Evolutionary conservation across 305 asterid species (phyloP).

Genomic region (Fraxinus nigra): DNA sequence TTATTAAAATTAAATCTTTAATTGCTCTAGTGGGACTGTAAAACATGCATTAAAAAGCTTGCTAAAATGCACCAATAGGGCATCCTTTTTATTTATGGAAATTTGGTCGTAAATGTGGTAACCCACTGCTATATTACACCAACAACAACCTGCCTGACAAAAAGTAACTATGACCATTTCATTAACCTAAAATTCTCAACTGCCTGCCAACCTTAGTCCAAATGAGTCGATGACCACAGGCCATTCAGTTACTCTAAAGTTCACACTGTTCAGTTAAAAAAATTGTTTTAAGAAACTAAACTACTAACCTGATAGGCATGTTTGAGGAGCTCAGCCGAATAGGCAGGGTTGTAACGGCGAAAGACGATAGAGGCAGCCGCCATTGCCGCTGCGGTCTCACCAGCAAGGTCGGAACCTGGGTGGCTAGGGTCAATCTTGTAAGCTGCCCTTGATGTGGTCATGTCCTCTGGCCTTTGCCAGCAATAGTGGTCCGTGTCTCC

Average conservation of each 20-base stretch:
- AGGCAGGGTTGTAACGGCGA: constrained; percentile 69
- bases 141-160: constrained; percentile 60
- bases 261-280: constrained; percentile 11
- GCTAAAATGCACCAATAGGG: background rate
- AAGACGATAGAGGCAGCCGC: constrained; percentile 94
- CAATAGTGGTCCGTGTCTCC: constrained; percentile 96
- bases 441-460: constrained; percentile 91
- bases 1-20: background rate
- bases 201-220: constrained; percentile 31
- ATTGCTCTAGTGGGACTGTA: background rate
- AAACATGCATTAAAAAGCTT: background rate
- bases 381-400: constrained; percentile 98
- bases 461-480: constrained; percentile 99
- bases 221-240: constrained; percentile 18
- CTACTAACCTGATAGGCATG: constrained; percentile 73
- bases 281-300: background rate
- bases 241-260: constrained; percentile 4
- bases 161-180: constrained; percentile 52
- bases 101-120: constrained; percentile 26
- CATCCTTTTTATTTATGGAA: background rate
- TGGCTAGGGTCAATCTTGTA: constrained; percentile 71
- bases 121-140: constrained; percentile 43
- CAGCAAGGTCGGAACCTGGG: constrained; percentile 99
- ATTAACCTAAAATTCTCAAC: constrained; percentile 54
- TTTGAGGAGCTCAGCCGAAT: constrained; percentile 69